Evolutionary conservation across 1,284 basidiomycete genomes (phyloP), one percentile per base, ranked within the genome.

Genomic region (Fomitopsis palustris): DNA sequence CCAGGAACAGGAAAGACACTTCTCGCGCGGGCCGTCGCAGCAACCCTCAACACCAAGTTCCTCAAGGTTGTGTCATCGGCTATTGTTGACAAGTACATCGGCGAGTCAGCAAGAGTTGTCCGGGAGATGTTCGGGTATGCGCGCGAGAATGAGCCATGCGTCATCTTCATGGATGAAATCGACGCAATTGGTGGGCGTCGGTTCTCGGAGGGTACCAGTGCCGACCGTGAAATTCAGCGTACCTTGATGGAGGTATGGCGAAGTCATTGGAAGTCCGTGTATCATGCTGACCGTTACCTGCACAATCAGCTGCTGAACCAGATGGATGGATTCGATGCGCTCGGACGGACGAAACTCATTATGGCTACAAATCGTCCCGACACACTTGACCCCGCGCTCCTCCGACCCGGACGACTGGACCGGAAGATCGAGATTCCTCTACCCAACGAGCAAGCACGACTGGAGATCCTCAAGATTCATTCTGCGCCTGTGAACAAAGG

Each of bases 101-200:
- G 97, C 67, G 97, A 99, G 79, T 94, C 91, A 61, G 96, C 96
- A 14, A 85, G 96, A 59, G 86, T 98, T 6, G 90, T 99, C 25
- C 85, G 93, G 64, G 96, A 99, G 74, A 98, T 99, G 96, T 99
- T 99, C 71, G 95, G 92, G 14, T 99, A 98, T 74, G 96, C 96
- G 9, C 85, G 83, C 66, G 96, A 98, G 72, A 95, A 99, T 72
- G 96, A 98, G 74, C 97, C 97, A 47, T 98, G 96, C 73, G 96
- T 99, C 69, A 99, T 99, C 72, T 99, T 99, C 78, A 98, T 99
- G 90, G 97, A 99, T 75, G 97, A 99, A 78, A 98, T 99, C 68
- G 96, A 98, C 73, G 95, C 95, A 33, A 97, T 98, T 65, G 96
- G 95, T 66, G 95, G 96, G 14, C 83, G 97, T 65, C 83, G 96